phyloP scores from a whole-genome alignment of 1,139 yeast species.

The Pichia sp. region DNA sequence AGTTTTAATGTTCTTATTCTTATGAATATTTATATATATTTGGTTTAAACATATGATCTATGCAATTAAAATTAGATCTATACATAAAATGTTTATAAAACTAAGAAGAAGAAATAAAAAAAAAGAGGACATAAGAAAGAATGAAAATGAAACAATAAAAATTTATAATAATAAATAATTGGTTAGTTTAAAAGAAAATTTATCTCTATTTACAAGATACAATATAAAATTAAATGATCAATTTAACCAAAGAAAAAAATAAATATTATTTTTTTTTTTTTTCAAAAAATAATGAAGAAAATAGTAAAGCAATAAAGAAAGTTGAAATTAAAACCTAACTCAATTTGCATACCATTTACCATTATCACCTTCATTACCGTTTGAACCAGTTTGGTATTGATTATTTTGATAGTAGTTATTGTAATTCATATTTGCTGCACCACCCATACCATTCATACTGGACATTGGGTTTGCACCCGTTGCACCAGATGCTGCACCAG shows the following conservation, averaged over 20 bases:
- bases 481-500: not conserved
- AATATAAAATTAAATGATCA: not conserved
- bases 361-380: conserved; percentile 7
- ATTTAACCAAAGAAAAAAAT: not conserved
- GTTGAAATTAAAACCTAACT: not conserved
- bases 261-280: too few relatives aligned
- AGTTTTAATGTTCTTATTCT: not conserved
- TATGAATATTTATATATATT: not conserved
- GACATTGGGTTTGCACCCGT: conserved; percentile 2
- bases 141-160: not conserved
- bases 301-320: not conserved
- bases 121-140: not conserved
- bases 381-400: conserved; percentile 7
- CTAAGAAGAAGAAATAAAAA: not conserved
- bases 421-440: conserved; percentile 1
- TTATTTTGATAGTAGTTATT: conserved; percentile 4
- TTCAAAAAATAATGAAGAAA: not conserved
- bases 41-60: not conserved
- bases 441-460: conserved; percentile 3
- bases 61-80: not conserved
- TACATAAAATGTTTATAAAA: not conserved
- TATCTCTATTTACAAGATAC: not conserved
- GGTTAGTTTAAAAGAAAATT: not conserved
- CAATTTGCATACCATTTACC: conserved; percentile 7
- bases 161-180: not conserved